Evolutionary conservation across 331 rosid species (phyloP), one percentile per base, ranked within the genome.

Genomic region (Saraca asoca): DNA sequence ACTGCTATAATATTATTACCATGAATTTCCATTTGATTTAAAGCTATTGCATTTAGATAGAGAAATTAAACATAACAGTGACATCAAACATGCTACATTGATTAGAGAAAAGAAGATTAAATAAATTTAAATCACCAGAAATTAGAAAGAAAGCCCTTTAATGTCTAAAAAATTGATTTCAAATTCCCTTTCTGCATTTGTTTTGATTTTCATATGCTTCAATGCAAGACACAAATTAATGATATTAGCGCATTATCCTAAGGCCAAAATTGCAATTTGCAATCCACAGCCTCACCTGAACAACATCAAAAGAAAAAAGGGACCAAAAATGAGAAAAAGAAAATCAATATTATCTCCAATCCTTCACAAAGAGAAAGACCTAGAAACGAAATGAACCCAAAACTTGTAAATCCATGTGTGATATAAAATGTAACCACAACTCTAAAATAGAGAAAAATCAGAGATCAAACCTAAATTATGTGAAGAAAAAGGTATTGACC

Each of bases 61-160:
- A 24, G 31, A 24, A 24, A 24, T 24, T 24, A 24, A 24, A 24
- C 31, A 24, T 24, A 24, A 24, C 31, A 24, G 31, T 3, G 31
- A 24, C 31, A 24, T 24, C 3, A 3, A 24, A 24, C 31, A 24
- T 1, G 31, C 31, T 24, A 24, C 31, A 24, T 3, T 1, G 31
- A 1, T 3, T 1, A 24, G 31, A 24, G 2, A 24, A 1, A 24
- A 24, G 31, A 24, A 24, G 31, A 24, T 24, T 1, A 3, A 24
- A 24, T 24, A 24, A 24, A 24, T 24, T 24, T 24, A 24, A 24
- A 31, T 29, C 61, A 24, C 11, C n/a, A 37, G 1, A 24, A 24
- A 24, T 48, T n/a, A 58, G 42, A 48, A 51, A 6, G 9, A 70
- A 48, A 70, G 5, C 43, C 62, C 16, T 37, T 50, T 12, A 39